Evolutionary conservation across 208 protist species (phyloP).

Genomic region (Trypanosoma conorhini): DNA sequence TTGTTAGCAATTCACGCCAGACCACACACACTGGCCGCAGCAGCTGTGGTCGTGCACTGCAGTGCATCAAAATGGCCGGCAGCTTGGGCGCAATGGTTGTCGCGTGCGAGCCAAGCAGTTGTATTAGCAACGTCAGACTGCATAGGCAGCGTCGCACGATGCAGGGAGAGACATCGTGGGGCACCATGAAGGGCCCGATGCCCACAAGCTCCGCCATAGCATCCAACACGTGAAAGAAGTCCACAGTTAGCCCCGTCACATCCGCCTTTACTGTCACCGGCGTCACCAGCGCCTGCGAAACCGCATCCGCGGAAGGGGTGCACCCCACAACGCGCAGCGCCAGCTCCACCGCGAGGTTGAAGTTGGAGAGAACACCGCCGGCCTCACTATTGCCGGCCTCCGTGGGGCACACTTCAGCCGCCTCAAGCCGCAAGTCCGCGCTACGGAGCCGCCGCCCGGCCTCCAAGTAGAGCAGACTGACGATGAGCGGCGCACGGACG

Average conservation of each 20-base stretch:
- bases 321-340: slow-evolving; percentile 45
- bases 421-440: slow-evolving; percentile 32
- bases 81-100: slow-evolving; percentile 83
- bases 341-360: slow-evolving; percentile 44
- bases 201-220: slow-evolving; percentile 17
- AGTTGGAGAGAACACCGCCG: slow-evolving; percentile 26
- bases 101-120: slow-evolving; percentile 61
- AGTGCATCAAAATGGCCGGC: slow-evolving; percentile 66
- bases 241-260: slow-evolving; percentile 12
- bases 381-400: background rate
- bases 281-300: slow-evolving; percentile 14
- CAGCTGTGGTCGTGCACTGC: slow-evolving; percentile 32
- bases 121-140: slow-evolving; percentile 58
- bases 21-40: slow-evolving; percentile 49
- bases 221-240: slow-evolving; percentile 36
- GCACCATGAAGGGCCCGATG: slow-evolving; percentile 1
- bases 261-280: background rate
- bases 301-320: slow-evolving; percentile 5
- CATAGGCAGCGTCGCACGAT: slow-evolving; percentile 69
- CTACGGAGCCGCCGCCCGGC: slow-evolving; percentile 47
- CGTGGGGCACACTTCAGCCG: background rate
- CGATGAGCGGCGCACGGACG: slow-evolving; percentile 42
- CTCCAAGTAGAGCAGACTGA: slow-evolving; percentile 69
- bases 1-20: slow-evolving; percentile 59
- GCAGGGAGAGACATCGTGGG: slow-evolving; percentile 27